A percentile compares a stretch with the other conserved stretches of the same genome.
phyloP scores from a whole-genome alignment of 1,284 basidiomycete species.

The Hypsizygus ulmarius region DNA sequence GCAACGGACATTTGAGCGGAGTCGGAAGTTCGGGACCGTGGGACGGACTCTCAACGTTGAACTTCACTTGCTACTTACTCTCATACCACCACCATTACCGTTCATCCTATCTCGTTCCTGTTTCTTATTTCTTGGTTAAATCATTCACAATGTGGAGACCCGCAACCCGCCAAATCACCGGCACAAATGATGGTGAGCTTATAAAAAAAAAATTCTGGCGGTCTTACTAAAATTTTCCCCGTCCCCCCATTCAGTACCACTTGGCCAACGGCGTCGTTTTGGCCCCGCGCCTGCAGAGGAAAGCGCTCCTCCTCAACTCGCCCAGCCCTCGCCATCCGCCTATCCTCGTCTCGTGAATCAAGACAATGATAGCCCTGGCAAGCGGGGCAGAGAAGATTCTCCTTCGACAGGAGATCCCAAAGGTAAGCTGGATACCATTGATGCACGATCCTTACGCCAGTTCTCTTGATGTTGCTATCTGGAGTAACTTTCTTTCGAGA shows the following conservation, averaged over 20 bases:
- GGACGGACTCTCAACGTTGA: constrained; percentile 2
- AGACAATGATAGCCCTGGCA: constrained; percentile 49
- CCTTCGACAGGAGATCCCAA: constrained; percentile 49
- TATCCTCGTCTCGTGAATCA: constrained; percentile 67
- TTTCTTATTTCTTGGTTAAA: constrained; percentile 36
- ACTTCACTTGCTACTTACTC: constrained; percentile 18
- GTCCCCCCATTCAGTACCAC: constrained; percentile 49
- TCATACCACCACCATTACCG: constrained; percentile 28
- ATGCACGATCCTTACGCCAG: constrained; percentile 8
- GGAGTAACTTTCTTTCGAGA: constrained; percentile 20
- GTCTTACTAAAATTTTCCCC: constrained; percentile 20
- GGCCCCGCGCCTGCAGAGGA: constrained; percentile 80
- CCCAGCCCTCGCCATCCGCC: constrained; percentile 80
- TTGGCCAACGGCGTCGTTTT: constrained; percentile 84
- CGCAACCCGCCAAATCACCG: constrained; percentile 78
- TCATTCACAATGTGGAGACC: constrained; percentile 75
- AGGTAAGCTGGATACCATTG: constrained; percentile 45
- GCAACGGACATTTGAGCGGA: constrained; percentile 27
- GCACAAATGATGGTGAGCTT: constrained; percentile 76
- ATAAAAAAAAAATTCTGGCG: no score
- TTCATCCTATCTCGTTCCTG: constrained; percentile 24
- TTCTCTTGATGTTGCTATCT: constrained; percentile 13
- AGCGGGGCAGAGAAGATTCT: constrained; percentile 60
- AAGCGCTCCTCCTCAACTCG: constrained; percentile 71
- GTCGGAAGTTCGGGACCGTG: constrained; percentile 22